phyloP scores from a whole-genome alignment of 2,329 filamentous ascomycete species.

The Chaetomiaceae sp. region DNA sequence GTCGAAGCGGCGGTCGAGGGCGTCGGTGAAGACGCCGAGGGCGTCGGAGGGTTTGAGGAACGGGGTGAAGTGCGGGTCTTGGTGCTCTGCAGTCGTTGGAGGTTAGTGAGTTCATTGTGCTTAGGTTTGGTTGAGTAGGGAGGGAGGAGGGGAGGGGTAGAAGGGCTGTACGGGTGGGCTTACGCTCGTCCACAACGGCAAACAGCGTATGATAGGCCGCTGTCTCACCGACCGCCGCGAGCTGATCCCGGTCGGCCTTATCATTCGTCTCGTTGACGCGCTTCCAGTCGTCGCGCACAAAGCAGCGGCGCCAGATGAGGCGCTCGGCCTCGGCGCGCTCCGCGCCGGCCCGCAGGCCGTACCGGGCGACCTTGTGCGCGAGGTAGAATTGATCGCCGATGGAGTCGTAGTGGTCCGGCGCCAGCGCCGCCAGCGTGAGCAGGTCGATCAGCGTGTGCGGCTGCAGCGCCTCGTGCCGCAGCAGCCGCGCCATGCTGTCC shows the following conservation, averaged over 20 bases:
- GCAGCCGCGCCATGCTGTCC: conserved; percentile 60
- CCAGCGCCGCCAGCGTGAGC: conserved; percentile 64
- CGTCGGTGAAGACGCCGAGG: conserved; percentile 54
- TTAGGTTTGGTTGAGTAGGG: not conserved
- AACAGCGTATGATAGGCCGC: conserved; percentile 62
- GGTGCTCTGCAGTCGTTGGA: conserved; percentile 22
- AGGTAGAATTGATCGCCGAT: conserved; percentile 66
- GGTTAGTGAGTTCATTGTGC: no score
- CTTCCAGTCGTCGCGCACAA: conserved; percentile 79
- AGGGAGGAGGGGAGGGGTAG: not conserved
- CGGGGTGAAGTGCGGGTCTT: conserved; percentile 37
- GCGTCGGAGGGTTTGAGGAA: conserved; percentile 48
- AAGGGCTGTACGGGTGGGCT: conserved; percentile 29
- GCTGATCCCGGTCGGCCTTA: conserved; percentile 63
- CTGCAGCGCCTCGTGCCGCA: conserved; percentile 67
- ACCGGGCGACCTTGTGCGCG: conserved; percentile 58
- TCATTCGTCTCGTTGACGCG: conserved; percentile 70
- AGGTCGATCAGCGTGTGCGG: conserved; percentile 62
- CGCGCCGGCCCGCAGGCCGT: conserved; percentile 47
- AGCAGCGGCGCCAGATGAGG: conserved; percentile 81
- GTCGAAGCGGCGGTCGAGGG: conserved; percentile 55
- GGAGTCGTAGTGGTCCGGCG: conserved; percentile 43
- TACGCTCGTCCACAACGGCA: conserved; percentile 59
- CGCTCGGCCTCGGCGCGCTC: conserved; percentile 53
- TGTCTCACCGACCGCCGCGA: conserved; percentile 57